phyloP scores from a whole-genome alignment of 176 grass and related monocot species.

The Oryza officinalis region DNA sequence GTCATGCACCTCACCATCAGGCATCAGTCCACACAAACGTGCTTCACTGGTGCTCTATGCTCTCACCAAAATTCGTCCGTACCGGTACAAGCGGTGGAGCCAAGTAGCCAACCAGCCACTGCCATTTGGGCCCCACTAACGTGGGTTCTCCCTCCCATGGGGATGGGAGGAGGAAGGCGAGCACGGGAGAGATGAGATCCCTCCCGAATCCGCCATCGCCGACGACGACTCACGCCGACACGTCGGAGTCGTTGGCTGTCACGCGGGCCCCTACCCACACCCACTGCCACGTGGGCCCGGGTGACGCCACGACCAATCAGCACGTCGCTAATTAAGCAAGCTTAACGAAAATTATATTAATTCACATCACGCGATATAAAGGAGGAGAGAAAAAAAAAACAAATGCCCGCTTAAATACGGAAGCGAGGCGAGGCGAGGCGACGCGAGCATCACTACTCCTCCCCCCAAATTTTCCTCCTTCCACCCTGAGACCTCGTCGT shows the following conservation, averaged over 20 bases:
- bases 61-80: not conserved
- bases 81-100: not conserved
- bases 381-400: slow-evolving; percentile 7
- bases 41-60: too few species aligned
- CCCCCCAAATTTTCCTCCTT: slow-evolving; percentile 22
- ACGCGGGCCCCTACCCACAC: too few species aligned
- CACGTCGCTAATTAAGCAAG: not conserved
- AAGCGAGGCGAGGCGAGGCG: slow-evolving; percentile 10
- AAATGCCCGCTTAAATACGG: slow-evolving; percentile 45
- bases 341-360: not conserved
- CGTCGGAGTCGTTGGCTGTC: too few species aligned
- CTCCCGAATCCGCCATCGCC: not conserved
- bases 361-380: not conserved
- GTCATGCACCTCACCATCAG: not conserved
- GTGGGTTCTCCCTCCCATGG: not conserved
- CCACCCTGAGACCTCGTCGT: not conserved
- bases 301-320: not conserved
- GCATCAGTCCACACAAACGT: too few species aligned
- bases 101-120: not conserved
- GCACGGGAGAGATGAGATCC: too few species aligned
- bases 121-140: not conserved
- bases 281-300: not conserved
- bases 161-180: not conserved
- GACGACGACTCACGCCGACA: not conserved
- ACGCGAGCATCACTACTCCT: not conserved